phyloP scores from a whole-genome alignment of 371 early-diverging fungal genomes.

The Actinomortierella ambigua region DNA sequence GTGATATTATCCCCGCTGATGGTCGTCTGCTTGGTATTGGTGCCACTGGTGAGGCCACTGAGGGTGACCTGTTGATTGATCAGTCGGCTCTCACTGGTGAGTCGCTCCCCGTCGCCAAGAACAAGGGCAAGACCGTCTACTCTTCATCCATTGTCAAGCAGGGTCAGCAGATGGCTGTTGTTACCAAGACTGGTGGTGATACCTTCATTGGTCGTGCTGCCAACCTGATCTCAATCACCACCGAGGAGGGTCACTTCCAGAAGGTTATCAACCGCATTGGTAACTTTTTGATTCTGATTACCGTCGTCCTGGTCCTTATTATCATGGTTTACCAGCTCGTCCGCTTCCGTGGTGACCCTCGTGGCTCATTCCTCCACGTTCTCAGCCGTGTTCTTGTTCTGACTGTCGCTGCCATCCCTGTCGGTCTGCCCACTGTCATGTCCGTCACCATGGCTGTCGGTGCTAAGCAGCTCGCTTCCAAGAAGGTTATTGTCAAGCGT shows the following conservation, averaged over 20 bases:
- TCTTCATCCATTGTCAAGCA: conserved; percentile 86
- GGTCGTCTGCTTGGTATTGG: conserved; percentile 84
- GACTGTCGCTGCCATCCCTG: conserved; percentile 97
- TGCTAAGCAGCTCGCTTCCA: conserved; percentile 89
- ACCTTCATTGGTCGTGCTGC: conserved; percentile 93
- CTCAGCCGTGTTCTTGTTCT: conserved; percentile 87
- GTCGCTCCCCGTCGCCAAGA: conserved; percentile 85
- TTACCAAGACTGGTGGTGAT: conserved; percentile 82
- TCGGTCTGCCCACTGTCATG: conserved; percentile 96
- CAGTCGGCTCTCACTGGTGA: conserved; percentile 97
- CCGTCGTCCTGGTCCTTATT: conserved; percentile 81
- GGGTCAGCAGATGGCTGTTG: conserved; percentile 86
- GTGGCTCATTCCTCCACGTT: conserved; percentile 59
- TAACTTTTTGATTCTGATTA: conserved; percentile 87
- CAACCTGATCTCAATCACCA: conserved; percentile 82
- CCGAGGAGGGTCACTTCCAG: conserved; percentile 87
- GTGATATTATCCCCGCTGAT: conserved; percentile 96
- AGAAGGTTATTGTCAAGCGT: conserved; percentile 95
- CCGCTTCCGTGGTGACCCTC: conserved; percentile 25
- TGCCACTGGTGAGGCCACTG: conserved; percentile 79
- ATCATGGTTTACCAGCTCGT: conserved; percentile 78
- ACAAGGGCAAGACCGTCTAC: conserved; percentile 80
- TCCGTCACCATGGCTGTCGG: conserved; percentile 97
- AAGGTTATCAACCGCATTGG: conserved; percentile 92
- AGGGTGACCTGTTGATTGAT: conserved; percentile 85